These are phyloP conservation scores for Leptomonas seymouri DNA, from an alignment of 208 protist species.

Conservation along the genomic window DNA sequence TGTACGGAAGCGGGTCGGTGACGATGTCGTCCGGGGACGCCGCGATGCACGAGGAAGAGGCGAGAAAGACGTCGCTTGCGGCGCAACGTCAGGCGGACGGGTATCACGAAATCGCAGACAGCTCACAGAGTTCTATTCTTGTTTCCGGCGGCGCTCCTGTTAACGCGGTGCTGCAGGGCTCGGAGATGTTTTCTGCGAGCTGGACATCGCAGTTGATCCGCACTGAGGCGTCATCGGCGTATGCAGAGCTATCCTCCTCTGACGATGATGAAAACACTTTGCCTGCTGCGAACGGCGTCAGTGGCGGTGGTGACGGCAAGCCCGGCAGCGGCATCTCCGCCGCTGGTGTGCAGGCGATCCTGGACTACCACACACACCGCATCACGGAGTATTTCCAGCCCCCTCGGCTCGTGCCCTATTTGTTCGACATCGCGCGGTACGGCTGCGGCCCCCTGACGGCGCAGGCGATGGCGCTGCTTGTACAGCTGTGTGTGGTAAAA, in stretches of 20 bases:
- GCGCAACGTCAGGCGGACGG: conserved; percentile 10
- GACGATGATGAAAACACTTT: neutral
- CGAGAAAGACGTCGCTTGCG: neutral
- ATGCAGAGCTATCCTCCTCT: conserved; percentile 7
- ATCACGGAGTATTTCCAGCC: conserved; percentile 49
- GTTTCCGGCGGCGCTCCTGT: neutral
- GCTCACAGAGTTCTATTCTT: neutral
- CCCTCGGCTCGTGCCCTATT: conserved; percentile 49
- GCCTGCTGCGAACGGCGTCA: neutral
- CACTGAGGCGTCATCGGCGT: neutral
- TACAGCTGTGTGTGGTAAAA: conserved; percentile 67
- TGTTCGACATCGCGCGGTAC: conserved; percentile 74
- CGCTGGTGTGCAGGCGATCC: conserved; percentile 40
- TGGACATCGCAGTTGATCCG: conserved; percentile 15
- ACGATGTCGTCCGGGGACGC: neutral
- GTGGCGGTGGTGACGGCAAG: neutral
- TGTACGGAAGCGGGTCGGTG: neutral
- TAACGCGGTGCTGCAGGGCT: neutral
- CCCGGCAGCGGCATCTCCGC: conserved; percentile 13
- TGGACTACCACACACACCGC: conserved; percentile 41
- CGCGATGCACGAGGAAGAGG: neutral
- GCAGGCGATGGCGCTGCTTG: conserved; percentile 68
- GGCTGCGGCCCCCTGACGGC: conserved; percentile 49
- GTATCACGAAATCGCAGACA: conserved; percentile 2
- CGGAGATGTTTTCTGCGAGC: neutral